Conservation (phyloP, 2,329 filamentous ascomycete species). For the Penicillium sp. region DNA sequence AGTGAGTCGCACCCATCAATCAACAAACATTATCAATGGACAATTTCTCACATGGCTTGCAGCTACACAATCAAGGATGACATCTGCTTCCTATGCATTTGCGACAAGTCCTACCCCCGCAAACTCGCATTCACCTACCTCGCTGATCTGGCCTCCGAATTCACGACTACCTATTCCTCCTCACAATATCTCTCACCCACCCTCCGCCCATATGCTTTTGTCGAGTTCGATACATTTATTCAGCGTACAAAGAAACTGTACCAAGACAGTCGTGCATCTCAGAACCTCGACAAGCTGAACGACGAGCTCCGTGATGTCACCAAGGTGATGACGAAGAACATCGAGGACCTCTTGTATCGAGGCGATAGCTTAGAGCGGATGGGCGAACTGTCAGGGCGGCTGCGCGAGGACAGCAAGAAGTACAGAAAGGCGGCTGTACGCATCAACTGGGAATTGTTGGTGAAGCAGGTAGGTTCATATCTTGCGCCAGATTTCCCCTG, state of each 20-base stretch:
- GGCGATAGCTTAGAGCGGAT: constrained; percentile 92
- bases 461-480: constrained; percentile 62
- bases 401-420: constrained; percentile 88
- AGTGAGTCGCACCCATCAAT: constrained; percentile 49
- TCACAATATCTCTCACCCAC: constrained; percentile 63
- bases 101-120: constrained; percentile 85
- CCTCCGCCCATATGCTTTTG: constrained; percentile 87
- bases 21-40: not conserved
- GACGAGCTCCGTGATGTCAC: constrained; percentile 96
- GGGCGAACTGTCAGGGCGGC: constrained; percentile 81
- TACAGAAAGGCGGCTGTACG: constrained; percentile 84
- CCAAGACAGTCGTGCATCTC: constrained; percentile 78
- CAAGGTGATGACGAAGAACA: constrained; percentile 99
- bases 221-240: constrained; percentile 97
- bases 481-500: not conserved
- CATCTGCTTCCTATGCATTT: constrained; percentile 87
- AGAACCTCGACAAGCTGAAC: constrained; percentile 91
- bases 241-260: constrained; percentile 86
- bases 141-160: constrained; percentile 80
- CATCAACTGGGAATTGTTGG: constrained; percentile 94
- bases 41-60: constrained; percentile 8
- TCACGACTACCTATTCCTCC: constrained; percentile 71
- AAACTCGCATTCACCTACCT: constrained; percentile 99
- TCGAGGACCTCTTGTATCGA: constrained; percentile 90
- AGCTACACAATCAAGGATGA: constrained; percentile 78